A percentile compares a stretch with the other conserved stretches of the same genome.
Conservation (phyloP, 2,329 filamentous ascomycete genomes). For the Allantophomopsis cytisporea region DNA sequence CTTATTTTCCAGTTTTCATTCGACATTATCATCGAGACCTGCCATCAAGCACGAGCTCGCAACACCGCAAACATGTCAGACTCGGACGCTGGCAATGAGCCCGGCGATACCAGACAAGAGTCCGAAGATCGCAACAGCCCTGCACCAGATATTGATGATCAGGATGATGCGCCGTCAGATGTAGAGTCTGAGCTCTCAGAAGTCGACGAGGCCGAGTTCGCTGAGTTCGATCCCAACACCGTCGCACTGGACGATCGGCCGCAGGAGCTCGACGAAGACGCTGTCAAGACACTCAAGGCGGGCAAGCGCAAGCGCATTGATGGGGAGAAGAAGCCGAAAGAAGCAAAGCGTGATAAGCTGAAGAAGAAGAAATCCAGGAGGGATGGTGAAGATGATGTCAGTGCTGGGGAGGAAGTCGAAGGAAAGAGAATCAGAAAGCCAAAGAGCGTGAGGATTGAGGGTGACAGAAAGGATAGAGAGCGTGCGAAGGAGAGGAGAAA, state of each 20-base stretch:
- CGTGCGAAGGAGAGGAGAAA: slow-evolving; percentile 22
- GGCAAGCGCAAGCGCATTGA: slow-evolving; percentile 52
- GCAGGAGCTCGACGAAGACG: slow-evolving; percentile 54
- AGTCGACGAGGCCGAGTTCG: slow-evolving; percentile 57
- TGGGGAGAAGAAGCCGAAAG: slow-evolving; percentile 59
- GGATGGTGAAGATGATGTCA: slow-evolving; percentile 26
- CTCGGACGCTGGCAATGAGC: not conserved
- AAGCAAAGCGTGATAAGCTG: slow-evolving; percentile 49
- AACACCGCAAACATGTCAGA: not conserved
- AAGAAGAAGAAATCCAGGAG: slow-evolving; percentile 51
- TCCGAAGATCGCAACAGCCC: not conserved
- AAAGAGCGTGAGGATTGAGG: slow-evolving; percentile 26
- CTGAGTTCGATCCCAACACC: slow-evolving; percentile 52
- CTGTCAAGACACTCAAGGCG: slow-evolving; percentile 48
- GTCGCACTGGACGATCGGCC: slow-evolving; percentile 50
- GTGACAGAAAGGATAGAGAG: slow-evolving; percentile 17
- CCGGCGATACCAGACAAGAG: not conserved
- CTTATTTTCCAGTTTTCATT: too few relatives aligned
- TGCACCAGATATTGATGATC: slow-evolving; percentile 10
- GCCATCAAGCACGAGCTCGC: too few relatives aligned
- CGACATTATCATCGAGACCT: too few relatives aligned
- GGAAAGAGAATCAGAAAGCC: slow-evolving; percentile 32
- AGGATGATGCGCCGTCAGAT: slow-evolving; percentile 30
- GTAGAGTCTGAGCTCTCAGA: slow-evolving; percentile 48
- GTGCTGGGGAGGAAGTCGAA: slow-evolving; percentile 34